phyloP scores from a whole-genome alignment of 495 filamentous ascomycete species.

The Penicillium antarcticum region DNA sequence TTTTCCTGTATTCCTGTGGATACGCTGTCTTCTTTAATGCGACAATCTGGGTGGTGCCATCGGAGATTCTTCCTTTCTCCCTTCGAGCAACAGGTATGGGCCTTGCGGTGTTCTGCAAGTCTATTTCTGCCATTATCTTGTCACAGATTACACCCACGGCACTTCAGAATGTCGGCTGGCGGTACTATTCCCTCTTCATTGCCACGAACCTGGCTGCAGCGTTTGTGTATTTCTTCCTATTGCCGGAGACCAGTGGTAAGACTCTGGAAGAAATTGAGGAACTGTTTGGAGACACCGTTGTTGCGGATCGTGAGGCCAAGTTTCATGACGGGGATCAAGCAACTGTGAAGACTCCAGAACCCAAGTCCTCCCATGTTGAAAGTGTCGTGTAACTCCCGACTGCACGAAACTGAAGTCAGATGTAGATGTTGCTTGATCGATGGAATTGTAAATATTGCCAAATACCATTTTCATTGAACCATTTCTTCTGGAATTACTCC shows the following conservation, averaged over 20 bases:
- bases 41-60: constrained; percentile 20
- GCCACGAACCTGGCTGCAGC: constrained; percentile 28
- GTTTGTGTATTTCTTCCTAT: constrained; percentile 40
- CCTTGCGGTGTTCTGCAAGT: constrained; percentile 16
- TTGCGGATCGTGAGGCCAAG: not conserved
- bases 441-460: not conserved
- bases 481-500: constrained; percentile 4
- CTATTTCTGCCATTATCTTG: constrained; percentile 27
- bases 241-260: constrained; percentile 45
- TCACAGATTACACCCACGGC: constrained; percentile 39
- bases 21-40: constrained; percentile 31
- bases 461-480: not conserved
- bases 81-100: constrained; percentile 16
- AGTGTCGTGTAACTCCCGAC: no score
- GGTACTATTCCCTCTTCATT: constrained; percentile 39
- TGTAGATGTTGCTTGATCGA: constrained; percentile 7
- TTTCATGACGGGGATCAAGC: no score
- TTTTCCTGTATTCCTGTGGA: constrained; percentile 18
- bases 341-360: no score
- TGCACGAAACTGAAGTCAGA: not conserved
- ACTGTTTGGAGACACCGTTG: constrained; percentile 35
- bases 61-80: constrained; percentile 16
- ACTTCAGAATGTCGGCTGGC: constrained; percentile 32
- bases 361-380: no score
- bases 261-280: constrained; percentile 47